These are phyloP conservation scores for Cladosporium sp. DNA, from an alignment of 2,329 filamentous ascomycete species.

Conservation along the genomic window DNA sequence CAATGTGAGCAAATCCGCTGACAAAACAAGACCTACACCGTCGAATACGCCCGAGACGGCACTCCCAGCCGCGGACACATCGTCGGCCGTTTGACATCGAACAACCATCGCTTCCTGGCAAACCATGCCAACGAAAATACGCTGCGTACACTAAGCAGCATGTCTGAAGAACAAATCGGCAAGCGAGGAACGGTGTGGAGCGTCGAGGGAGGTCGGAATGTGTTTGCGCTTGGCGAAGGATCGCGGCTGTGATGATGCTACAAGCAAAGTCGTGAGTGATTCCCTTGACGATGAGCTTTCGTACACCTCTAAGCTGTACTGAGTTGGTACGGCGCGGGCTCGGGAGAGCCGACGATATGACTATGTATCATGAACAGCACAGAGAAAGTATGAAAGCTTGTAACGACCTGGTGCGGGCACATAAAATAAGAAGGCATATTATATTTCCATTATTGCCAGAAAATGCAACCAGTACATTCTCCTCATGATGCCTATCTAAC, in stretches of 20 bases:
- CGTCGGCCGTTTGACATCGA: slow-evolving; percentile 52
- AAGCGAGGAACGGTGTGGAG: slow-evolving; percentile 16
- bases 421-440: neutral
- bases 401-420: neutral
- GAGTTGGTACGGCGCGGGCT: too few species aligned
- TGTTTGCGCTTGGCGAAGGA: slow-evolving; percentile 23
- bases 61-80: slow-evolving; percentile 51
- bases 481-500: neutral
- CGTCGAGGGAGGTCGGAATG: slow-evolving; percentile 8
- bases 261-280: neutral
- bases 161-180: slow-evolving; percentile 51
- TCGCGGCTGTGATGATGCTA: slow-evolving; percentile 20
- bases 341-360: too few species aligned
- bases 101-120: slow-evolving; percentile 55
- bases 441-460: neutral
- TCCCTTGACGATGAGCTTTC: neutral
- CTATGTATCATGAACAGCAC: too few species aligned
- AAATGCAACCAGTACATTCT: neutral
- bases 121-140: slow-evolving; percentile 57
- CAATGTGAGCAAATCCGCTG: neutral
- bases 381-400: neutral
- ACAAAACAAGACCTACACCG: slow-evolving; percentile 57
- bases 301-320: too few species aligned
- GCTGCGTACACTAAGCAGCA: slow-evolving; percentile 47
- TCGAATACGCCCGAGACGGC: slow-evolving; percentile 56